Percentiles rank a stretch among this genome's conserved stretches.
Evolutionary conservation across 1,284 basidiomycete species (phyloP).

Genomic region (Heterobasidion parviporum): DNA sequence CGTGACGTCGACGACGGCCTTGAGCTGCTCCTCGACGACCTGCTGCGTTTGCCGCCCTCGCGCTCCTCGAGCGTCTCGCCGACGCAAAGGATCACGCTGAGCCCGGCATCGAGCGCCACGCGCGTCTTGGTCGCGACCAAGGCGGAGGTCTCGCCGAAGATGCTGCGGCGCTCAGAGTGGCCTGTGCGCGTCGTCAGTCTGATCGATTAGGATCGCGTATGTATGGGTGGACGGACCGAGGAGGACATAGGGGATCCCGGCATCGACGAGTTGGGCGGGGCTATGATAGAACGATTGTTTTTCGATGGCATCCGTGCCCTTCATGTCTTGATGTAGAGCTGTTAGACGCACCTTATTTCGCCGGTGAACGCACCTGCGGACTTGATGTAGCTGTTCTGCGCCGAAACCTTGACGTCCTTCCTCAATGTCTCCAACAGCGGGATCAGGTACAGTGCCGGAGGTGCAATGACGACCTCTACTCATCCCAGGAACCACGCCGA

Average conservation of each 20-base stretch:
- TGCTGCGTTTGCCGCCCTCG: constrained; percentile 70
- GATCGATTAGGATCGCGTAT: neutral
- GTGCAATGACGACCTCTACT: constrained; percentile 86
- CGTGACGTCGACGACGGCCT: constrained; percentile 65
- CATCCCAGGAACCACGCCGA: neutral
- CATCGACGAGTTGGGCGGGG: constrained; percentile 79
- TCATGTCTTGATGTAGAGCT: neutral
- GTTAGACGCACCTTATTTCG: constrained; percentile 67
- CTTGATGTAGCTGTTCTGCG: constrained; percentile 91
- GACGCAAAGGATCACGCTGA: constrained; percentile 92
- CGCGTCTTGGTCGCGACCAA: constrained; percentile 84
- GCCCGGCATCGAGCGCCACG: constrained; percentile 64
- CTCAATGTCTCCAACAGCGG: constrained; percentile 52
- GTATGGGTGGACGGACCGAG: constrained; percentile 49
- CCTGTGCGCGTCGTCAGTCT: constrained; percentile 28
- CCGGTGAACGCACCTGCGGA: constrained; percentile 91
- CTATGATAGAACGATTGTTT: constrained; percentile 25
- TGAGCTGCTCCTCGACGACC: constrained; percentile 81
- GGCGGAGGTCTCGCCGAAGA: constrained; percentile 86
- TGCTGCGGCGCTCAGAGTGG: constrained; percentile 92
- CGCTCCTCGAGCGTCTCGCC: constrained; percentile 92
- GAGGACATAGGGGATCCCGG: constrained; percentile 87
- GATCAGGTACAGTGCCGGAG: constrained; percentile 83
- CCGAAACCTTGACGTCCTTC: constrained; percentile 69
- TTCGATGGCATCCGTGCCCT: constrained; percentile 1